phyloP scores from a whole-genome alignment of 2,329 filamentous ascomycete species.

The Nectriaceae sp. region DNA sequence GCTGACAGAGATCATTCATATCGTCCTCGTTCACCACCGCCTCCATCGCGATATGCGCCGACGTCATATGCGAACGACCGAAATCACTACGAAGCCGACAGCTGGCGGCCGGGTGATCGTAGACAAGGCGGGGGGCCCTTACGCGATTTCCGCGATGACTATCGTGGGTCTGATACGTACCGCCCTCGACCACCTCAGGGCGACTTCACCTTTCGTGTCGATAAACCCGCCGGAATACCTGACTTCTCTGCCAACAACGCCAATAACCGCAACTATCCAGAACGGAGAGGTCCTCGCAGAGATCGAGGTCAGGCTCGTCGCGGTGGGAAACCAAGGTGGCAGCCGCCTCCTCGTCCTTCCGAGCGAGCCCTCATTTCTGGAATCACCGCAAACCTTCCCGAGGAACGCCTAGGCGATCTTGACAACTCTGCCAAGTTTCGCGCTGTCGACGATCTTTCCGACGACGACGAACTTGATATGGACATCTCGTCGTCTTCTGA shows the following conservation, averaged over 20 bases:
- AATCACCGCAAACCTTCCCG: constrained; percentile 41
- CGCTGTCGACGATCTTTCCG: constrained; percentile 58
- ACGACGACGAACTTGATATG: constrained; percentile 66
- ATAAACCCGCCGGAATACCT: constrained; percentile 52
- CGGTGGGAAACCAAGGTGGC: constrained; percentile 30
- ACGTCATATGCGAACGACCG: constrained; percentile 9
- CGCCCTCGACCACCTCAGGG: constrained; percentile 39
- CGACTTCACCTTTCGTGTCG: constrained; percentile 59
- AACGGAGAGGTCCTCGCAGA: constrained; percentile 28
- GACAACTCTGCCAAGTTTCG: constrained; percentile 53
- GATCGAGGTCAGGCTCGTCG: constrained; percentile 28
- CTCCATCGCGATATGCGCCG: background rate
- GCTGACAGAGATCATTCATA: constrained; percentile 16
- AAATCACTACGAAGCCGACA: constrained; percentile 27
- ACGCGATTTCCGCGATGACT: constrained; percentile 24
- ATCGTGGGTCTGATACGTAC: constrained; percentile 29
- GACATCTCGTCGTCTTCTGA: constrained; percentile 52
- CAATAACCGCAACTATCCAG: constrained; percentile 16
- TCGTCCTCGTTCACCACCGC: constrained; percentile 16
- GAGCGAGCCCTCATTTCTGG: constrained; percentile 53
- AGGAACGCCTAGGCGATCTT: constrained; percentile 49
- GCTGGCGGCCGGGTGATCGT: constrained; percentile 31
- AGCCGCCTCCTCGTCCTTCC: constrained; percentile 43
- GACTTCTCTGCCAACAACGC: constrained; percentile 25
- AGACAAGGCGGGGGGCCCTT: constrained; percentile 18